A percentile compares a stretch with the other conserved stretches of the same genome.
These are phyloP conservation scores for Dryas drummondii DNA, from an alignment of 306 rosid genomes.

Conservation along the genomic window DNA sequence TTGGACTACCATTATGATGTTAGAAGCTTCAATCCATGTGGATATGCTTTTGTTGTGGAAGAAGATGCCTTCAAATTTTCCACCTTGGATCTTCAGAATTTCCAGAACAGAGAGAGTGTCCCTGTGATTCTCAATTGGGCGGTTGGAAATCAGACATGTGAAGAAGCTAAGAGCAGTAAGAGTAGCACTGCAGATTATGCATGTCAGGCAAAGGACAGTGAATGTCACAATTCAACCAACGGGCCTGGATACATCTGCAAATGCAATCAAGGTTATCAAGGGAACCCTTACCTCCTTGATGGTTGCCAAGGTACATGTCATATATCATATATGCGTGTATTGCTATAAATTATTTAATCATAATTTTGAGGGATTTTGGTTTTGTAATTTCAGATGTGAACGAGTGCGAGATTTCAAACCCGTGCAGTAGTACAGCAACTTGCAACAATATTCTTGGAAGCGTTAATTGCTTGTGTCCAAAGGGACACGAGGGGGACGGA, in stretches of 20 bases:
- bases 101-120: neutral
- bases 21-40: conserved; percentile 14
- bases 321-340: neutral
- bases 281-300: conserved; percentile 26
- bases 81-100: neutral
- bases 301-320: conserved; percentile 22
- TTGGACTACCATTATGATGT: neutral
- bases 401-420: conserved; percentile 18
- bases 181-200: neutral
- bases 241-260: conserved; percentile 33
- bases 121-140: conserved; percentile 38
- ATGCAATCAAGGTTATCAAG: conserved; percentile 21
- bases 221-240: conserved; percentile 5
- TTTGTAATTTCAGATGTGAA: conserved; percentile 14
- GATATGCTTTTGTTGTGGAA: conserved; percentile 23
- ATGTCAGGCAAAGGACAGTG: conserved; percentile 24
- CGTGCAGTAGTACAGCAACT: neutral
- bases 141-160: conserved; percentile 23
- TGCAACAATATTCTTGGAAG: conserved; percentile 13
- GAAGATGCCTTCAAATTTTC: conserved; percentile 17
- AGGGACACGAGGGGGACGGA: conserved; percentile 15
- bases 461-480: neutral
- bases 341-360: neutral
- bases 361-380: neutral
- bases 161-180: neutral